phyloP scores from a whole-genome alignment of 768 basidiomycete species.

The Auriscalpium vulgare region DNA sequence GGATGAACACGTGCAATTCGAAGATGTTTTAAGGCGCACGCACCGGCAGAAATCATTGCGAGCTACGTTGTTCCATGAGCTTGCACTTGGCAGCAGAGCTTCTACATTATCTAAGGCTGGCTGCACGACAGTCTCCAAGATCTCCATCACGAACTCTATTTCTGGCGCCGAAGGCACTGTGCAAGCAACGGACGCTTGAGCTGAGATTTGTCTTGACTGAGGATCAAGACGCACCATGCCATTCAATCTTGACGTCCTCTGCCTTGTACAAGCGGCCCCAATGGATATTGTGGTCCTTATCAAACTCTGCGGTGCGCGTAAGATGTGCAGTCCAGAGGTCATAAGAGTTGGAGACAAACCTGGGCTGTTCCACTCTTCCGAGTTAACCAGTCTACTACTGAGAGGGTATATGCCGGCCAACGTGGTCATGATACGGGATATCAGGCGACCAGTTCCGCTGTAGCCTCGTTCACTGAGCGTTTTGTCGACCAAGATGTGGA shows the following conservation, averaged over 20 bases:
- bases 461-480: constrained; percentile 88
- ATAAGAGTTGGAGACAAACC: constrained; percentile 36
- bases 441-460: constrained; percentile 66
- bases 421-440: constrained; percentile 69
- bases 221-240: constrained; percentile 58
- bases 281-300: constrained; percentile 49
- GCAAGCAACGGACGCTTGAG: constrained; percentile 8
- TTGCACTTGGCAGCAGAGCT: constrained; percentile 42
- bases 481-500: constrained; percentile 63
- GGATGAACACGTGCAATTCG: not conserved
- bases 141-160: constrained; percentile 70
- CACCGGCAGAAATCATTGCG: constrained; percentile 85
- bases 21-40: constrained; percentile 11
- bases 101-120: constrained; percentile 62
- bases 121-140: constrained; percentile 64
- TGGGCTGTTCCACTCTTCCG: constrained; percentile 68
- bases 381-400: constrained; percentile 76
- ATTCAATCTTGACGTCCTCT: constrained; percentile 75
- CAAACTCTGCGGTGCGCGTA: constrained; percentile 39
- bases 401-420: constrained; percentile 68
- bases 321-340: not conserved
- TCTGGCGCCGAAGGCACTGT: constrained; percentile 60
- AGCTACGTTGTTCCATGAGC: constrained; percentile 54
- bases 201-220: not conserved
- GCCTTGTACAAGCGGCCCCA: constrained; percentile 73